Base-by-base conservation (phyloP, 73 alveolate genomes). In the Breviolum minutum region DNA sequence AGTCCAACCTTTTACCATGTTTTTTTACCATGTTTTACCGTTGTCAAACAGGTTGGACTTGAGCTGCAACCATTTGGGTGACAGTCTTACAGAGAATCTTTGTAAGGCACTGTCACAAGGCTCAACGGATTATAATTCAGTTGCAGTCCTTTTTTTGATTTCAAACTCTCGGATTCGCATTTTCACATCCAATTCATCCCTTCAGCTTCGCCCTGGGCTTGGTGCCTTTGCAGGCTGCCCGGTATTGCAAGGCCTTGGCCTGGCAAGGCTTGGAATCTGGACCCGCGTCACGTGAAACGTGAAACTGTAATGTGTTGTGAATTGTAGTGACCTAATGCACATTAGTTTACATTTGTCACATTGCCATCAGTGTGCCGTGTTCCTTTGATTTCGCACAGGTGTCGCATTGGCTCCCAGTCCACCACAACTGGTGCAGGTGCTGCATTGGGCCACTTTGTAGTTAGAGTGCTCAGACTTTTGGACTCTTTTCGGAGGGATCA, bases 1-100 rank as follows among this genome's bases (percentile, higher is more conserved):
- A n/a, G n/a, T n/a, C n/a, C 54, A 2, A 40, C 54, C 54, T 40
- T 71, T 7, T 6, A 71, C n/a, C n/a, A 8, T 20, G 26, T 71
- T 0, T 20, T 20, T 71, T 71, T 71, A 20, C 40, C 40, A 80
- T 19, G 2, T 40, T 48, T 6, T 6, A 68, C 54, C 0, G 13
- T 22, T 54, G 3, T 17, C 54, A n/a, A n/a, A n/a, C n/a, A 85
- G 94, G 96, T 74, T 89, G 62, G 96, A 89, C 61, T 74, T 89
- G 87, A 70, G 96, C 76, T 29, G 87, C 96, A 89, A 89, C 86
- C n/a, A 13, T 4, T 60, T 89, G 87, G 96, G 96, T 7, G 96
- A 89, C 86, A 74, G 85, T 27, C 76, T 73, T 74, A 73, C 96
- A 30, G 87, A 63, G 16, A 87, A 89, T 61, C 96, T 89, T 29